Base-by-base conservation (phyloP, 148 eudicot genomes). In the Oxyria digyna region DNA sequence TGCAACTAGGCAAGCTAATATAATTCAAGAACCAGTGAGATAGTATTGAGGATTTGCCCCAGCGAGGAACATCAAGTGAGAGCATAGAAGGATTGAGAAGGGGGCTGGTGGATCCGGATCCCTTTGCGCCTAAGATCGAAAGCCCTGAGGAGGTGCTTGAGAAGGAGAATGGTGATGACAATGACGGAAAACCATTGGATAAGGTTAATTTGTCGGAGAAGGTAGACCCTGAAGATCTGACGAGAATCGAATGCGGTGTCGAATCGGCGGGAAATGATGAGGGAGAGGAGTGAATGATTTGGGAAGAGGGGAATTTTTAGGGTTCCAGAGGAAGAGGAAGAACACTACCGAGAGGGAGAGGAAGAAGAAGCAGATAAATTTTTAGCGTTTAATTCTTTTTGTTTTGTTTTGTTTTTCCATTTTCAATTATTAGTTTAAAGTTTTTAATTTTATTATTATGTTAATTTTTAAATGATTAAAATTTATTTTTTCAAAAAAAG, bases 171-270 rank as follows among this genome's bases (percentile, higher is more conserved):
- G 5, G 62, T 52, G 14, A 52, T 24, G 62, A 20, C 29, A 24
- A 52, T 52, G 31, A 52, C 29, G 62, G 29, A 52, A 52, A 52
- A 3, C 31, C 62, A 52, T 24, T 52, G 62, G 62, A 52, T 29
- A 24, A 52, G 62, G 31, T 52, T 52, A 31, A 52, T 52, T 24
- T 52, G 62, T 23, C 62, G 62, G 29, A 21, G 29, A 52, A 52
- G 4, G 62, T 52, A 52, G 62, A 21, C 62, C 62, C 15, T 52
- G 62, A 52, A 52, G 62, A 52, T 52, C 62, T 52, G 62, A 31
- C 62, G 62, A 52, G 31, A 52, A 52, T 52, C 62, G 62, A 23
- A 52, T 10, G 13, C 31, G 15, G 29, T 29, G 15, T 52, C 29
- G 12, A 52, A 52, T 3, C 62, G 27, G 29, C 62, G 29, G 62